These are phyloP conservation scores for Hypoxylon cercidicola DNA, from an alignment of 495 filamentous ascomycete genomes.

Conservation along the genomic window DNA sequence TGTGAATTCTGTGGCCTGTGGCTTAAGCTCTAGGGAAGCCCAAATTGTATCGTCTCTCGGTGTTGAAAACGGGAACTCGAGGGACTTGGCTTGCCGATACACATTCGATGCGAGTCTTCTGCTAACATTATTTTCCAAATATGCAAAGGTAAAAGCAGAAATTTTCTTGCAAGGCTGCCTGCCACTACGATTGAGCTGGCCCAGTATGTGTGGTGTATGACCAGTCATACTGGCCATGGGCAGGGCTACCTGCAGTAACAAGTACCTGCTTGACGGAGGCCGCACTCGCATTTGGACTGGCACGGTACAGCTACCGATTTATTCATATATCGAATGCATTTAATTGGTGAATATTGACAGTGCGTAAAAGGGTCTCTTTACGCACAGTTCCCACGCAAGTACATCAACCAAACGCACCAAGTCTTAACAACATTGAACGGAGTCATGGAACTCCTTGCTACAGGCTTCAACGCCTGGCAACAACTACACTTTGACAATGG, in stretches of 20 bases:
- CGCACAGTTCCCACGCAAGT: not conserved
- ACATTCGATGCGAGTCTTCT: not conserved
- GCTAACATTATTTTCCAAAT: conserved; percentile 5
- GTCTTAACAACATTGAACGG: too few relatives aligned
- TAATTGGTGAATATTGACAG: conserved; percentile 14
- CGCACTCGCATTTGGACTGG: not conserved
- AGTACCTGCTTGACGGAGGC: too few relatives aligned
- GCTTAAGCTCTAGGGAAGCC: not conserved
- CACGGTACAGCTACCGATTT: conserved; percentile 1
- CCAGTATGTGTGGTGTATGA: too few relatives aligned
- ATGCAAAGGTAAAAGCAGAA: conserved; percentile 5
- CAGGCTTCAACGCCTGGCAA: conserved; percentile 64
- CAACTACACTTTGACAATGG: conserved; percentile 52
- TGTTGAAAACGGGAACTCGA: conserved; percentile 1
- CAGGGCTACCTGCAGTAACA: too few relatives aligned
- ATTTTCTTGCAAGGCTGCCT: conserved; percentile 18
- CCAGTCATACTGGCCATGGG: too few relatives aligned
- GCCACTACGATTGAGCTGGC: not conserved
- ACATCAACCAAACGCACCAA: too few relatives aligned
- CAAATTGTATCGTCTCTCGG: conserved; percentile 5
- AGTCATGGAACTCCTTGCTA: conserved; percentile 58
- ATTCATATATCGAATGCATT: conserved; percentile 25
- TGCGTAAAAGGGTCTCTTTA: conserved; percentile 5
- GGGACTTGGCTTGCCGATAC: not conserved
- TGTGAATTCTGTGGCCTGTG: not conserved